Percentiles rank a stretch among this genome's conserved stretches.
These are phyloP conservation scores for Musa troglodytarum DNA, from an alignment of 176 grass and related monocot species.

Conservation along the genomic window DNA sequence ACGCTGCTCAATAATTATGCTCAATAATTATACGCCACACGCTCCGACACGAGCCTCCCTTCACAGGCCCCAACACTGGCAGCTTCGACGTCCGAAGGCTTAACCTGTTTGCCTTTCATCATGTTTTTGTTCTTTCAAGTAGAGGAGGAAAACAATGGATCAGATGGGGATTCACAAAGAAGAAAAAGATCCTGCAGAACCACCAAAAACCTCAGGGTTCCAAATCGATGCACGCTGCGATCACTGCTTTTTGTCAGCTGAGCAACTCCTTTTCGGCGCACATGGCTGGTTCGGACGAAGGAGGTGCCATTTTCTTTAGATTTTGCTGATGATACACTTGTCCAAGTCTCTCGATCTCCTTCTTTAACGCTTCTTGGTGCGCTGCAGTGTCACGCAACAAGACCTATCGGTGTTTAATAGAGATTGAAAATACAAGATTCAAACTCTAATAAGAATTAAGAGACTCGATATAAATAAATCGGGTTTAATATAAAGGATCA, in stretches of 20 bases:
- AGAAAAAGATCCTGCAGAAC: not conserved
- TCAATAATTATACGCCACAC: too few relatives aligned
- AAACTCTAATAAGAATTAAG: too few relatives aligned
- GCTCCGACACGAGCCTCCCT: too few relatives aligned
- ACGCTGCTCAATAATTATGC: too few relatives aligned
- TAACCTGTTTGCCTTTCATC: too few relatives aligned
- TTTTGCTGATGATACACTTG: conserved; percentile 82
- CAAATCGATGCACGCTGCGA: not conserved
- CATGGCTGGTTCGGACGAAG: not conserved
- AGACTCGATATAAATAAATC: too few relatives aligned
- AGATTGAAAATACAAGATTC: too few relatives aligned
- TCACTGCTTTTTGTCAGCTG: not conserved
- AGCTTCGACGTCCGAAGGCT: too few relatives aligned
- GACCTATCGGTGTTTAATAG: too few relatives aligned
- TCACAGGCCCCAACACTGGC: too few relatives aligned
- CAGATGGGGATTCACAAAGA: not conserved
- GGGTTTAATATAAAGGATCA: too few relatives aligned
- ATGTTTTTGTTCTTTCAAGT: too few relatives aligned
- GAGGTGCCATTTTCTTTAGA: conserved; percentile 37
- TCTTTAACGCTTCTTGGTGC: conserved; percentile 81
- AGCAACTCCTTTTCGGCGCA: not conserved
- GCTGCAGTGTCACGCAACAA: conserved; percentile 26
- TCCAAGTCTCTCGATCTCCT: conserved; percentile 69
- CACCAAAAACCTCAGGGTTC: not conserved
- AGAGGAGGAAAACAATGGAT: not conserved